Evolutionary conservation across 1,284 basidiomycete species (phyloP).

Genomic region (Neotropicomus parvogracilis): DNA sequence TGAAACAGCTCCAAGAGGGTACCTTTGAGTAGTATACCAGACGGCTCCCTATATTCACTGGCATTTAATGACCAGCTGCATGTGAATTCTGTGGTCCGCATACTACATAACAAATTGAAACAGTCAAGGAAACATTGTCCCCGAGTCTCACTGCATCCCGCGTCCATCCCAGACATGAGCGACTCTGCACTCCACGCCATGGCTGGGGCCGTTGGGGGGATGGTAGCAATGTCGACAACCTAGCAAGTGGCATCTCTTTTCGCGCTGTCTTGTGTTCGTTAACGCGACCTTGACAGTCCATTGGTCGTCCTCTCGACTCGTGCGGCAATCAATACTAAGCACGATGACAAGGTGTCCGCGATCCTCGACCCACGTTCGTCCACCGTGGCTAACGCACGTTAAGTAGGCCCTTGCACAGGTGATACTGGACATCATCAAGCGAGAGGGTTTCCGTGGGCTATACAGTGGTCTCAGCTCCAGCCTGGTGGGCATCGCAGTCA

Average conservation of each 20-base stretch:
- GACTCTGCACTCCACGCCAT: constrained; percentile 89
- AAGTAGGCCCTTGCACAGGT: constrained; percentile 48
- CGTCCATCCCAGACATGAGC: constrained; percentile 39
- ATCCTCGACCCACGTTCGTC: neutral
- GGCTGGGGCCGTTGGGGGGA: constrained; percentile 88
- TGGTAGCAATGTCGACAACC: constrained; percentile 82
- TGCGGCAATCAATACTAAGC: constrained; percentile 87
- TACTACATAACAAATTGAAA: too few species aligned
- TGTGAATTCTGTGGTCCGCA: constrained; percentile 14
- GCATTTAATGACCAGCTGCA: too few species aligned
- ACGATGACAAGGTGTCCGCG: constrained; percentile 58
- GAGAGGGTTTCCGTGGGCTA: constrained; percentile 82
- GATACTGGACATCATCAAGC: constrained; percentile 73
- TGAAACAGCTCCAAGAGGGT: constrained; percentile 44
- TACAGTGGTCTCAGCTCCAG: constrained; percentile 89
- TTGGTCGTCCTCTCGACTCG: constrained; percentile 91
- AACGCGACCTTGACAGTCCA: constrained; percentile 53
- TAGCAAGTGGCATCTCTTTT: constrained; percentile 53
- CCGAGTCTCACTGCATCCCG: neutral
- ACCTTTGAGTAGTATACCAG: constrained; percentile 14
- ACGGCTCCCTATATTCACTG: too few species aligned
- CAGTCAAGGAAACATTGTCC: neutral
- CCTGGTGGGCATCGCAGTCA: constrained; percentile 87
- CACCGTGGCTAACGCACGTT: constrained; percentile 38
- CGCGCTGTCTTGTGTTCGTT: constrained; percentile 4